phyloP scores from a whole-genome alignment of 2,329 filamentous ascomycete species.

The Stachybotrys chartarum region DNA sequence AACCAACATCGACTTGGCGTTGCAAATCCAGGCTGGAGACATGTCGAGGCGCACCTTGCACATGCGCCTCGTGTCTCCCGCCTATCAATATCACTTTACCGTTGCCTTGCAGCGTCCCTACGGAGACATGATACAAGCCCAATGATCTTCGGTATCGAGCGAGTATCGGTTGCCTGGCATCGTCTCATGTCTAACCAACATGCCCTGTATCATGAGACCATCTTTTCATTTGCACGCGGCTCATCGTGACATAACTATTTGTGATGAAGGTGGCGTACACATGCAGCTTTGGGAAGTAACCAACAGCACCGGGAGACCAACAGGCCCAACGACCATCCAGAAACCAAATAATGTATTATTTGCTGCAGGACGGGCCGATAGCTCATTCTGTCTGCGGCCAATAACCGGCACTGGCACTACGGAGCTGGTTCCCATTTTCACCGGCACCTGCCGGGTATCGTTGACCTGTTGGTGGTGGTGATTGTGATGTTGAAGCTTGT shows the following conservation, averaged over 20 bases:
- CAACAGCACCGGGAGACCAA: not conserved
- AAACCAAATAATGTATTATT: not conserved
- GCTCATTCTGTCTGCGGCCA: no score
- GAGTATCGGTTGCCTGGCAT: not conserved
- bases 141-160: not conserved
- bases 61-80: not conserved
- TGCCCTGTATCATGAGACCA: not conserved
- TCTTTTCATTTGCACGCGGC: not conserved
- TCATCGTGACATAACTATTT: not conserved
- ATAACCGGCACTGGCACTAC: no score
- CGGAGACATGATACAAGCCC: not conserved
- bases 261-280: not conserved
- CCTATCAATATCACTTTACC: not conserved
- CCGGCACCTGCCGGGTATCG: no score
- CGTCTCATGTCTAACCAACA: not conserved
- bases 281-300: not conserved
- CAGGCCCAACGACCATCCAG: no score
- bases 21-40: not conserved
- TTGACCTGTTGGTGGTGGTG: no score
- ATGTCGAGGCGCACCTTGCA: not conserved
- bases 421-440: no score
- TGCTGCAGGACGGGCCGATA: not conserved
- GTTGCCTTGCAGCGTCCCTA: not conserved
- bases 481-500: no score
- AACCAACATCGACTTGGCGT: not conserved